phyloP scores from a whole-genome alignment of 176 grass and related monocot genomes.

The Secale cereale region DNA sequence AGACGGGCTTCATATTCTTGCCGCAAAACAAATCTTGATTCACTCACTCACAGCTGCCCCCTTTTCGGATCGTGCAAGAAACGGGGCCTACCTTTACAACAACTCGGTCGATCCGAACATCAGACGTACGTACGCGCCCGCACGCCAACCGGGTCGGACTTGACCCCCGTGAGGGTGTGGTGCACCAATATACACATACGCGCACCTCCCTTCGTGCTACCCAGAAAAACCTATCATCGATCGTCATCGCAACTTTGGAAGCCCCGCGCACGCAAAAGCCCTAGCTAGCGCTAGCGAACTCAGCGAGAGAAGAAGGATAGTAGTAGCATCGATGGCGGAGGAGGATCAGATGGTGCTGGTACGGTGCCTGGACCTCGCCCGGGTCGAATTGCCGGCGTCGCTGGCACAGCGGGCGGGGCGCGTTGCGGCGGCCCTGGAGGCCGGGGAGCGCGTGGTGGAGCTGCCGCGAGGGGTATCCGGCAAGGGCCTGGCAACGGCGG shows the following conservation, averaged over 20 bases:
- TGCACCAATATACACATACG: background rate
- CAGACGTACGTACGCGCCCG: no score
- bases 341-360: conserved; percentile 12
- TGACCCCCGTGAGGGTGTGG: background rate
- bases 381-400: background rate
- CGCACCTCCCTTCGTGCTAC: background rate
- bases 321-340: background rate
- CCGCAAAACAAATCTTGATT: background rate
- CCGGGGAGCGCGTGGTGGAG: background rate
- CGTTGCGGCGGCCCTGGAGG: background rate
- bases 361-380: conserved; percentile 26
- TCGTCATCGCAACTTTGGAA: no score
- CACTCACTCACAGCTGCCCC: background rate
- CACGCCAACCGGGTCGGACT: background rate
- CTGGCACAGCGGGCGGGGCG: background rate
- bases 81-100: background rate
- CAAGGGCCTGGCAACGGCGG: conserved; percentile 2
- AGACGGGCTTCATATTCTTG: no score
- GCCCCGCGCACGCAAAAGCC: no score
- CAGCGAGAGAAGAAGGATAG: background rate
- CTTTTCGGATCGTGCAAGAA: background rate
- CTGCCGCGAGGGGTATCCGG: conserved; percentile 1
- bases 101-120: background rate
- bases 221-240: background rate
- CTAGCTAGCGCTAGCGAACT: background rate